Conservation (phyloP, 2,329 filamentous ascomycete genomes). For the Aspergillus sp. region DNA sequence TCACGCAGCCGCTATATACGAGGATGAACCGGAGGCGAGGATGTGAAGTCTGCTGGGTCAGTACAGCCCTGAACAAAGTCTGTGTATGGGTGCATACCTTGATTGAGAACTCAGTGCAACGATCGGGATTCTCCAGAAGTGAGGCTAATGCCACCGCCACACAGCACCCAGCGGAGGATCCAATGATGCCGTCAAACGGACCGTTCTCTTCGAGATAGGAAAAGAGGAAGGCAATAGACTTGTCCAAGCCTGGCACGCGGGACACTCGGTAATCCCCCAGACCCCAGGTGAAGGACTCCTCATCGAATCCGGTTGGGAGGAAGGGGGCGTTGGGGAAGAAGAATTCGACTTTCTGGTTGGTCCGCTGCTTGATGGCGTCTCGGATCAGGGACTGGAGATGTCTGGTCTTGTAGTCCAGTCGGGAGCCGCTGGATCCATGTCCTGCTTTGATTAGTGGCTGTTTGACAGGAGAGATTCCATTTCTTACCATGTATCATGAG, state of each 20-base stretch:
- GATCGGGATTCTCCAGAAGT: background rate
- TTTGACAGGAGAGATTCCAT: background rate
- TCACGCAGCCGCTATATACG: conserved; percentile 1
- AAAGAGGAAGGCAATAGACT: background rate
- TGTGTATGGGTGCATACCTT: too few relatives aligned
- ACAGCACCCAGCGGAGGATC: conserved; percentile 1
- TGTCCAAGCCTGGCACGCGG: background rate
- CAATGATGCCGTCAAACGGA: conserved; percentile 4
- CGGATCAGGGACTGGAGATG: background rate
- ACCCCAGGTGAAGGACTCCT: background rate
- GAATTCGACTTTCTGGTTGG: background rate
- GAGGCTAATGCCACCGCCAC: conserved; percentile 1
- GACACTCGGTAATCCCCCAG: conserved; percentile 1
- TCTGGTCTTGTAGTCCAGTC: background rate
- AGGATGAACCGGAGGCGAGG: conserved; percentile 4
- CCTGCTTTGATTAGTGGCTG: background rate
- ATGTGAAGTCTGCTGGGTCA: background rate
- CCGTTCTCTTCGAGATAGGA: background rate
- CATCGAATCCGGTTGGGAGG: background rate
- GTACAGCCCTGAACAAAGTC: too few relatives aligned
- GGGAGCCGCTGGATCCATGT: background rate
- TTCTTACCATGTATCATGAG: background rate
- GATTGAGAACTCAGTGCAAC: background rate
- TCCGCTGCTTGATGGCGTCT: background rate
- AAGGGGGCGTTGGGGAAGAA: background rate